Conservation (phyloP, 2,329 filamentous ascomycete species). For the Colletotrichum coccodes region DNA sequence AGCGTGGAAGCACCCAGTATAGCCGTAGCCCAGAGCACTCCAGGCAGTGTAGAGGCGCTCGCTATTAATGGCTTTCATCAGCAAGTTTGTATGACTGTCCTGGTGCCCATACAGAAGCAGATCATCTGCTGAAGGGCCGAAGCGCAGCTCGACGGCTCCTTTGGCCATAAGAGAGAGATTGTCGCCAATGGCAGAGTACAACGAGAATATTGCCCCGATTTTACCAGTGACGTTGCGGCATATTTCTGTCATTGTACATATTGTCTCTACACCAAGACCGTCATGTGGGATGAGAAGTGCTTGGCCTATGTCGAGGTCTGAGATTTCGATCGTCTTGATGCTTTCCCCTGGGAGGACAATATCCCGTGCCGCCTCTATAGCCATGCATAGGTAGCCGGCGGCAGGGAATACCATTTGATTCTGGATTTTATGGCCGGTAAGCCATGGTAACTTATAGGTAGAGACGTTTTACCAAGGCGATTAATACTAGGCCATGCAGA, state of each 20-base stretch:
- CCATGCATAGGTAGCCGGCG: constrained; percentile 48
- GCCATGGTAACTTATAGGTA: constrained; percentile 45
- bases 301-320: neutral
- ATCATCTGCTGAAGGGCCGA: neutral
- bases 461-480: too few relatives aligned
- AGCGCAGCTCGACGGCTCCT: neutral
- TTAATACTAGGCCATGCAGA: too few relatives aligned
- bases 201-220: neutral
- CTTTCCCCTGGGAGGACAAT: neutral
- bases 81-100: neutral
- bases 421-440: constrained; percentile 39
- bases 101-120: neutral
- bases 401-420: constrained; percentile 46
- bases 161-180: neutral
- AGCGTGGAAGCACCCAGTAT: neutral
- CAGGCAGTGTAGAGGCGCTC: neutral
- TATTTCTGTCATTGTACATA: neutral
- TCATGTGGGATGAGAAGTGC: neutral
- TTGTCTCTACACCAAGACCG: neutral
- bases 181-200: neutral
- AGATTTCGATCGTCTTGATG: neutral
- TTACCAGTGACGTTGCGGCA: neutral
- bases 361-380: constrained; percentile 40
- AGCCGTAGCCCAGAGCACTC: neutral
- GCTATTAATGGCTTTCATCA: neutral